Evolutionary conservation across 2,329 filamentous ascomycete species (phyloP).

Genomic region (Xylariaceae sp.): DNA sequence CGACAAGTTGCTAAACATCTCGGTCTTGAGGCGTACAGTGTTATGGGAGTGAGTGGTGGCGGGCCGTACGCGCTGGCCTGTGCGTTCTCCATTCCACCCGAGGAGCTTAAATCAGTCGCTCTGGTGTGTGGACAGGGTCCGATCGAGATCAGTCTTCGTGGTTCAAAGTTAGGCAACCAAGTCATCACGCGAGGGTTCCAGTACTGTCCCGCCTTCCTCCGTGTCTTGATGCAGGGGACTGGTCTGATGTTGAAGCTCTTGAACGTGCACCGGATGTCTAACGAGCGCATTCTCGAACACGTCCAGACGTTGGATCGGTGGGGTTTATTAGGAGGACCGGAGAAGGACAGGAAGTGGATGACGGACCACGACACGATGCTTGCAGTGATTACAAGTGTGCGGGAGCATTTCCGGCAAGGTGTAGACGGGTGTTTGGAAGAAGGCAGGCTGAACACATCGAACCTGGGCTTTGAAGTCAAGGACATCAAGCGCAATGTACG

Average conservation of each 20-base stretch:
- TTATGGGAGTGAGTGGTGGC: constrained; percentile 18
- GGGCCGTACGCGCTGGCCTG: constrained; percentile 25
- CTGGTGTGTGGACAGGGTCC: constrained; percentile 18
- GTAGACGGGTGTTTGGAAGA: constrained; percentile 14
- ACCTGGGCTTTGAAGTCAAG: constrained; percentile 19
- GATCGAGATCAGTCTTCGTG: constrained; percentile 8
- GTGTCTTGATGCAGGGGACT: too few relatives aligned
- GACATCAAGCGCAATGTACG: constrained; percentile 20
- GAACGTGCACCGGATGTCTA: too few relatives aligned
- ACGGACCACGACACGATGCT: too few relatives aligned
- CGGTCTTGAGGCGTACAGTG: constrained; percentile 15
- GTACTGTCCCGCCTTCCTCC: too few relatives aligned
- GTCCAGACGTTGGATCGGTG: too few relatives aligned
- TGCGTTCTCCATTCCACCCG: constrained; percentile 11
- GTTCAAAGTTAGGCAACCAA: too few relatives aligned
- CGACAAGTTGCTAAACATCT: constrained; percentile 16
- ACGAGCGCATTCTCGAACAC: too few relatives aligned
- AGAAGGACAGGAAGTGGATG: too few relatives aligned
- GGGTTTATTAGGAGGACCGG: too few relatives aligned
- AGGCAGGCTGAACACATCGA: constrained; percentile 1
- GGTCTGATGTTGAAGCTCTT: too few relatives aligned
- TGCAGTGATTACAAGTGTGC: too few relatives aligned
- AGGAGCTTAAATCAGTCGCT: constrained; percentile 21
- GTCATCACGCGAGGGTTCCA: too few relatives aligned
- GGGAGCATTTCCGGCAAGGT: constrained; percentile 15